A percentile compares a stretch with the other conserved stretches of the same genome.
phyloP scores from a whole-genome alignment of 2,329 filamentous ascomycete species.

The Botryotinia globosa region DNA sequence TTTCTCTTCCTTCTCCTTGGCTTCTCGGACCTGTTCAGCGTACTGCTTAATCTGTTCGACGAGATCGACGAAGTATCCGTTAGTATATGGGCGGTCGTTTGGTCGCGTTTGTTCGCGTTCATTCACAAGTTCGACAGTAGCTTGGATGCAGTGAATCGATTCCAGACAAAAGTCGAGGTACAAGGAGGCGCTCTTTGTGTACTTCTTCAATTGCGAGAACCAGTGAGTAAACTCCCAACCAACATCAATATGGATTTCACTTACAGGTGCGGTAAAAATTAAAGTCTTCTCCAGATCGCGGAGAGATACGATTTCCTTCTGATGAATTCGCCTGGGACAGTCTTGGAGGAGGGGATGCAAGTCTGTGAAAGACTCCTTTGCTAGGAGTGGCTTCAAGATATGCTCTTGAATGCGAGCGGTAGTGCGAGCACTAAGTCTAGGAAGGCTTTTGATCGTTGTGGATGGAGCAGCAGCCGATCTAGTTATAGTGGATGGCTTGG shows the following conservation, averaged over 20 bases:
- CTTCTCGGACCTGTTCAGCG: slow-evolving; percentile 76
- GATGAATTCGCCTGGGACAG: slow-evolving; percentile 74
- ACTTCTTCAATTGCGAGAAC: slow-evolving; percentile 69
- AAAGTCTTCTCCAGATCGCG: slow-evolving; percentile 93
- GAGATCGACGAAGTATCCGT: slow-evolving; percentile 94
- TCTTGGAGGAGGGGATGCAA: slow-evolving; percentile 79
- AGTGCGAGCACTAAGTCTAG: slow-evolving; percentile 65
- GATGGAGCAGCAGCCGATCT: slow-evolving; percentile 53
- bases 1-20: slow-evolving; percentile 63
- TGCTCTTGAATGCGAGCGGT: slow-evolving; percentile 76
- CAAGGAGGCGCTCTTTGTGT: slow-evolving; percentile 64
- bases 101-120: slow-evolving; percentile 84
- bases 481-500: slow-evolving; percentile 57
- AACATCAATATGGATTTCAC: slow-evolving; percentile 58
- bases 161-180: slow-evolving; percentile 89
- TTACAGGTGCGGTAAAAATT: slow-evolving; percentile 89
- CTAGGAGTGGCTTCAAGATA: slow-evolving; percentile 74
- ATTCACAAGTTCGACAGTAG: slow-evolving; percentile 80
- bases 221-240: slow-evolving; percentile 67
- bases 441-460: slow-evolving; percentile 49
- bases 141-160: slow-evolving; percentile 85
- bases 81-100: slow-evolving; percentile 86
- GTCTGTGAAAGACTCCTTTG: slow-evolving; percentile 68
- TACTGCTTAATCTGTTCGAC: slow-evolving; percentile 91
- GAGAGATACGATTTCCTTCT: slow-evolving; percentile 84